Conservation (phyloP, 1,284 basidiomycete genomes). For the Leccinum solheimii region DNA sequence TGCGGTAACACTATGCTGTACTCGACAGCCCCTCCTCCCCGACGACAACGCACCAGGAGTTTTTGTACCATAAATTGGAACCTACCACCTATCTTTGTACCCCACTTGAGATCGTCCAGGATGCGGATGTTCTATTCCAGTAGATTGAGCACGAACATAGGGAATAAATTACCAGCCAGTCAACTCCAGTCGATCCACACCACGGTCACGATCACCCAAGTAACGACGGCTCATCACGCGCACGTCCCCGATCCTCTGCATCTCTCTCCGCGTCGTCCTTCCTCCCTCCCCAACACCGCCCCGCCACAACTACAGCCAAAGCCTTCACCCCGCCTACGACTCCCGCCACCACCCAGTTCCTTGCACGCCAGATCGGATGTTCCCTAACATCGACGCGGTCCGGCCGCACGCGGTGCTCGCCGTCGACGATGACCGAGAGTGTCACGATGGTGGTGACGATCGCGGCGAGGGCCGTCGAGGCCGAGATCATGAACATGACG, state of each 20-base stretch:
- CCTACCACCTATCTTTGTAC: background rate
- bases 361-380: slow-evolving; percentile 50
- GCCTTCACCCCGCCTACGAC: slow-evolving; percentile 16
- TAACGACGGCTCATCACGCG: background rate
- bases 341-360: slow-evolving; percentile 32
- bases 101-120: background rate
- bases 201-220: too few species aligned
- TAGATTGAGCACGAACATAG: slow-evolving; percentile 5
- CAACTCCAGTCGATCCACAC: too few species aligned
- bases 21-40: background rate
- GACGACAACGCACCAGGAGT: background rate
- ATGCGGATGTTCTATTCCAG: background rate
- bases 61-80: too few species aligned
- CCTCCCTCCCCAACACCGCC: slow-evolving; percentile 15
- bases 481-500: slow-evolving; percentile 89
- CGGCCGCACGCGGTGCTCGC: slow-evolving; percentile 64
- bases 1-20: too few species aligned
- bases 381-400: slow-evolving; percentile 61
- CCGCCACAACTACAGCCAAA: background rate
- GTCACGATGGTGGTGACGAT: slow-evolving; percentile 63
- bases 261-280: background rate
- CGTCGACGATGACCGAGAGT: slow-evolving; percentile 65
- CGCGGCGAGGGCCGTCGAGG: slow-evolving; percentile 67
- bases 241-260: background rate
- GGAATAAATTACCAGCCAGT: slow-evolving; percentile 8